Percentiles rank a stretch among this genome's conserved stretches.
These are phyloP conservation scores for Syncephalastrum racemosum DNA, from an alignment of 371 early-diverging fungal species.

Conservation along the genomic window DNA sequence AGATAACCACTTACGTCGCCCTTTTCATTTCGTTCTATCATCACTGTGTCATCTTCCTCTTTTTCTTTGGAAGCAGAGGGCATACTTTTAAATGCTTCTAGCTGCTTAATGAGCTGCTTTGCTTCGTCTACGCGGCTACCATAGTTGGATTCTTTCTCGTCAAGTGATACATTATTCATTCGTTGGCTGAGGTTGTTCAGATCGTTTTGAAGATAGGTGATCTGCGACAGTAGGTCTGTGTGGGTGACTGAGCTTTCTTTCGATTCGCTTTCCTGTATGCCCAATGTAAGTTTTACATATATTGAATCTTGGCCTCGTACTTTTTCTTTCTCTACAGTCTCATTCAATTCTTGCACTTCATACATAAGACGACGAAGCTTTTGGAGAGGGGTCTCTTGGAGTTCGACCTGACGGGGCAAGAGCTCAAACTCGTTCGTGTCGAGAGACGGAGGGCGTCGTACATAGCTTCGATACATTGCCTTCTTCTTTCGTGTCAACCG, in stretches of 20 bases:
- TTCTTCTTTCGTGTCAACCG: slow-evolving; percentile 62
- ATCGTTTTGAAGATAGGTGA: slow-evolving; percentile 67
- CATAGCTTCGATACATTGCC: slow-evolving; percentile 64
- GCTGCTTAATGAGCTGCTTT: slow-evolving; percentile 63
- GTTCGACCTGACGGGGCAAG: slow-evolving; percentile 52
- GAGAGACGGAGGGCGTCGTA: slow-evolving; percentile 55
- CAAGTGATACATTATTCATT: slow-evolving; percentile 12
- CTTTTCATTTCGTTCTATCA: slow-evolving; percentile 27
- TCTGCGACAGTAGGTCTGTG: slow-evolving; percentile 64
- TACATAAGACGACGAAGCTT: slow-evolving; percentile 76
- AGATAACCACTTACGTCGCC: slow-evolving; percentile 41
- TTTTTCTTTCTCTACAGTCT: slow-evolving; percentile 64
- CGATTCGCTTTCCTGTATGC: not conserved
- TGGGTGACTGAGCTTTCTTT: slow-evolving; percentile 33
- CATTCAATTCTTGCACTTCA: slow-evolving; percentile 80
- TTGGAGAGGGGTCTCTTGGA: slow-evolving; percentile 75
- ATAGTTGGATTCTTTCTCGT: slow-evolving; percentile 25
- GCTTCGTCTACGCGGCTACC: slow-evolving; percentile 50
- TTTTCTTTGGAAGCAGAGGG: slow-evolving; percentile 13
- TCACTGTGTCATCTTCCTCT: slow-evolving; percentile 24
- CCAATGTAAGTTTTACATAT: not conserved
- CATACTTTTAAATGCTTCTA: slow-evolving; percentile 59
- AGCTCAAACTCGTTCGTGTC: slow-evolving; percentile 68
- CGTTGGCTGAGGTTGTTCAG: slow-evolving; percentile 59
- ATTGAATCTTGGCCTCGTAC: slow-evolving; percentile 16